These are phyloP conservation scores for Fusarium subtropicale DNA, from an alignment of 2,329 filamentous ascomycete species.

Conservation along the genomic window DNA sequence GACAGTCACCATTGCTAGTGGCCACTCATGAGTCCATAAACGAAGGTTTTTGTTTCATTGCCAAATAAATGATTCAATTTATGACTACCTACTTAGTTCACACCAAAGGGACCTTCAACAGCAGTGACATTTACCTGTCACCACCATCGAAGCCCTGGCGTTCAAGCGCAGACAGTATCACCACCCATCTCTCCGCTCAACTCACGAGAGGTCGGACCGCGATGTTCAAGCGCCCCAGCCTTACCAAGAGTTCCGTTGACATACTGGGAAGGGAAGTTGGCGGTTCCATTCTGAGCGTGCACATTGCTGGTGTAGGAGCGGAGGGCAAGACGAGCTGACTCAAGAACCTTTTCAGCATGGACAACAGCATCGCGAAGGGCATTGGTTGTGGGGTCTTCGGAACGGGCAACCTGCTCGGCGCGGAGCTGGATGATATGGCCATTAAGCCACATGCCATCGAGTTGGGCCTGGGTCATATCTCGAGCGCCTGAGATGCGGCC, in stretches of 20 bases:
- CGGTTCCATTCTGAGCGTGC: conserved; percentile 34
- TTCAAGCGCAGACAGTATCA: conserved; percentile 59
- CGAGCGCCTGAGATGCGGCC: conserved; percentile 72
- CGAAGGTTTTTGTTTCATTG: neutral
- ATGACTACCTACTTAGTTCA: conserved; percentile 14
- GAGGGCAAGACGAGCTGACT: conserved; percentile 59
- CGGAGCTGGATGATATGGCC: conserved; percentile 69
- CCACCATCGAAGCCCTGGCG: conserved; percentile 11
- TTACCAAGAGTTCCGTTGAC: conserved; percentile 46
- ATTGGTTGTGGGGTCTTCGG: conserved; percentile 55
- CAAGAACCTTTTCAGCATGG: conserved; percentile 61
- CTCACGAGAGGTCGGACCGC: conserved; percentile 65
- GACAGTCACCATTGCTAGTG: neutral
- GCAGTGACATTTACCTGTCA: conserved; percentile 21
- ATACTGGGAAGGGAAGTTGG: conserved; percentile 18
- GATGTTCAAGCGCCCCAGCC: conserved; percentile 47
- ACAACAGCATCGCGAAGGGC: conserved; percentile 58
- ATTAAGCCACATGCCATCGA: conserved; percentile 71
- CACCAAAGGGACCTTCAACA: conserved; percentile 27
- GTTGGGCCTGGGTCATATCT: conserved; percentile 65
- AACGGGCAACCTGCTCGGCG: conserved; percentile 53
- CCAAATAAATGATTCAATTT: conserved; percentile 19
- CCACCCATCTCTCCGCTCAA: conserved; percentile 72
- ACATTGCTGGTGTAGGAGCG: conserved; percentile 50
- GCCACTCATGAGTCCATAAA: conserved; percentile 16